phyloP scores from a whole-genome alignment of 2,329 filamentous ascomycete species.

The Atkinsonella hypoxylon region DNA sequence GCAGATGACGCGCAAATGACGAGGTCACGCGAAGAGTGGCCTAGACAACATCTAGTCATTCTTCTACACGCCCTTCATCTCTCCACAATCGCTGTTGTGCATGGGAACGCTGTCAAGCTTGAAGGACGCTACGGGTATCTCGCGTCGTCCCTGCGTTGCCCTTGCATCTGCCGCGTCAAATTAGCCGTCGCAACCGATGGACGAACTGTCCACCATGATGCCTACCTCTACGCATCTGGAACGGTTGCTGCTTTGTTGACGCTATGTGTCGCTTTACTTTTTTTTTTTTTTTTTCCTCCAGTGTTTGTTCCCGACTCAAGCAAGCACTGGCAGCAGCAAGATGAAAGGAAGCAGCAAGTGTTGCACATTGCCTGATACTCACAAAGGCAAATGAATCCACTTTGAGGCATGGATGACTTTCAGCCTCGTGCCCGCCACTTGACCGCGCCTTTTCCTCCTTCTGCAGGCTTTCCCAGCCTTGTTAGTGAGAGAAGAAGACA shows the following conservation, averaged over 20 bases:
- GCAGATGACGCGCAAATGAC: constrained; percentile 1
- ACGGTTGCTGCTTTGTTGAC: not conserved
- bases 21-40: not conserved
- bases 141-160: constrained; percentile 6
- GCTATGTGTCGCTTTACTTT: not conserved
- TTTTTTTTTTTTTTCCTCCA: not conserved
- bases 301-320: not conserved
- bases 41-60: not conserved
- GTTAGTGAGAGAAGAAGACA: not conserved
- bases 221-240: not conserved
- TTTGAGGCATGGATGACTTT: not conserved
- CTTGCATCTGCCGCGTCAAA: constrained; percentile 3
- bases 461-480: not conserved
- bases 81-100: not conserved
- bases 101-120: not conserved
- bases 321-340: not conserved
- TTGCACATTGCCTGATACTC: not conserved
- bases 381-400: constrained; percentile 1
- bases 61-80: not conserved
- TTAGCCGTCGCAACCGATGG: not conserved
- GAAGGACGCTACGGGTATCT: not conserved
- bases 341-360: not conserved
- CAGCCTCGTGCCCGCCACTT: constrained; percentile 2
- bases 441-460: not conserved
- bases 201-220: too few species aligned